Evolutionary conservation across 495 filamentous ascomycete species (phyloP).

Genomic region (Xylaria bambusicola): DNA sequence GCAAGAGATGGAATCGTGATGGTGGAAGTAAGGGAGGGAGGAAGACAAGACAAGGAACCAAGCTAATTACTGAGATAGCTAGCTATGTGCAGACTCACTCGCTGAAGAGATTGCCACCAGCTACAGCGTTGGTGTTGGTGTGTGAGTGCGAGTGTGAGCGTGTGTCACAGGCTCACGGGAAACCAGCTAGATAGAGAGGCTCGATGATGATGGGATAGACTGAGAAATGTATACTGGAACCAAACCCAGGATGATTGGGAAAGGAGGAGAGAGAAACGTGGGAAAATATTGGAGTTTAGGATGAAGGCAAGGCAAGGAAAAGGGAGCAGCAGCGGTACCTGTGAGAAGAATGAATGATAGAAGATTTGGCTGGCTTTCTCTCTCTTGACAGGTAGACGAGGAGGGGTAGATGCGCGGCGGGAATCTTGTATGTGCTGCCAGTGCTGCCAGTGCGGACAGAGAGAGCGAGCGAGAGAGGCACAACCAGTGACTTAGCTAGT

Average conservation of each 20-base stretch:
- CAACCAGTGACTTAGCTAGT: no score
- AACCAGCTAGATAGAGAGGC: not conserved
- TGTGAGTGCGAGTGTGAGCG: no score
- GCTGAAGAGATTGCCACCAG: not conserved
- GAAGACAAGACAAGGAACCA: not conserved
- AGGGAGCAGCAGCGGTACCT: slow-evolving; percentile 2
- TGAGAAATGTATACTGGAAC: slow-evolving; percentile 4
- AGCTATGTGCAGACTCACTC: slow-evolving; percentile 4
- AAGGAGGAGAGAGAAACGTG: slow-evolving; percentile 4
- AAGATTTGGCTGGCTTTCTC: not conserved
- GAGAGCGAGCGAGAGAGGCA: not conserved
- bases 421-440: not conserved
- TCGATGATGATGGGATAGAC: not conserved
- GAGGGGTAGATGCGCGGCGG: not conserved
- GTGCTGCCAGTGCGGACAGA: slow-evolving; percentile 8
- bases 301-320: not conserved
- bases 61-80: not conserved
- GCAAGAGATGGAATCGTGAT: not conserved
- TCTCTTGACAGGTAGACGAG: not conserved
- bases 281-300: slow-evolving; percentile 8
- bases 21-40: not conserved
- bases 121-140: slow-evolving; percentile 1
- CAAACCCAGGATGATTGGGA: not conserved
- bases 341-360: not conserved
- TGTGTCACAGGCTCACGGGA: no score